phyloP scores from a whole-genome alignment of 139 green algal species.

The Coelastrella sp. region DNA sequence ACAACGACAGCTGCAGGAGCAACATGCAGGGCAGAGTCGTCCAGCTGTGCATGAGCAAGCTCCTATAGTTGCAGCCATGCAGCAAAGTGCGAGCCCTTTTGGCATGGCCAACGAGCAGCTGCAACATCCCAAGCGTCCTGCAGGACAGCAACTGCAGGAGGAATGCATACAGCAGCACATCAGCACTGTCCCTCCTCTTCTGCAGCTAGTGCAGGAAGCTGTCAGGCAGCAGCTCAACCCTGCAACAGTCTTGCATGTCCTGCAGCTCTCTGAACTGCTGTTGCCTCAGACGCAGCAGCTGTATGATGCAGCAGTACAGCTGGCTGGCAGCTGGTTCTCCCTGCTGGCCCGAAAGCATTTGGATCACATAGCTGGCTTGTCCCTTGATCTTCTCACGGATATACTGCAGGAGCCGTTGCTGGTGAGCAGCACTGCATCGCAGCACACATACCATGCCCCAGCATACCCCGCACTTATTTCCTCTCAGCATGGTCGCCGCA shows the following conservation, averaged over 20 bases:
- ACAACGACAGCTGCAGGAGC: not conserved
- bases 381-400: conserved; percentile 40
- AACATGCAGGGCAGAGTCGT: too few relatives aligned
- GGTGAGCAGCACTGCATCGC: too few relatives aligned
- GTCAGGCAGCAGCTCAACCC: not conserved
- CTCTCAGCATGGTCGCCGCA: too few relatives aligned
- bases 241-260: conserved; percentile 2
- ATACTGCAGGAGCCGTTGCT: conserved; percentile 50
- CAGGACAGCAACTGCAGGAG: not conserved
- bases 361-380: conserved; percentile 16
- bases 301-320: conserved; percentile 46
- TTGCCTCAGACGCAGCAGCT: conserved; percentile 58
- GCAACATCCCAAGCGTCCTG: too few relatives aligned
- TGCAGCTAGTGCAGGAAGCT: conserved; percentile 6
- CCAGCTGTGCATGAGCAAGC: too few relatives aligned
- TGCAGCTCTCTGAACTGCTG: conserved; percentile 60
- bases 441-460: too few relatives aligned
- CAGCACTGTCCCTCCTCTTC: not conserved
- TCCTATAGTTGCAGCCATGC: not conserved
- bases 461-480: too few relatives aligned
- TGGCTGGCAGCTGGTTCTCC: conserved; percentile 11
- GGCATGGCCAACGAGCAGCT: too few relatives aligned
- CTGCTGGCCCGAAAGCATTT: conserved; percentile 12
- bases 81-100: too few relatives aligned
- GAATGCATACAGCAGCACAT: not conserved